These are phyloP conservation scores for Aureobasidium sp. DNA, from an alignment of 2,329 filamentous ascomycete genomes.

Conservation along the genomic window DNA sequence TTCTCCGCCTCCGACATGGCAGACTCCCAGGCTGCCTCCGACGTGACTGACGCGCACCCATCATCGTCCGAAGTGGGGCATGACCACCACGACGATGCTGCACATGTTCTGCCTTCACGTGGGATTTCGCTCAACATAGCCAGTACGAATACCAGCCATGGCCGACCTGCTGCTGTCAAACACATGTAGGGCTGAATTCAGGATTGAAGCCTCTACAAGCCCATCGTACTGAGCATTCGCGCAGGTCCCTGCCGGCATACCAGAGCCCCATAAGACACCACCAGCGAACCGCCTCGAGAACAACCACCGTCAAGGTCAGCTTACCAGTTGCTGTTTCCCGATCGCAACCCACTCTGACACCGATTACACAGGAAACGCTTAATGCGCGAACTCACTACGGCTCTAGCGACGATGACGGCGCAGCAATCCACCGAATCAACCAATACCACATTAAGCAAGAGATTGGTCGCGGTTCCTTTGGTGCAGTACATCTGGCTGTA, in stretches of 20 bases:
- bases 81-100: neutral
- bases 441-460: conserved; percentile 93
- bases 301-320: conserved; percentile 55
- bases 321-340: too few species aligned
- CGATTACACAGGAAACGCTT: conserved; percentile 65
- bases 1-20: neutral
- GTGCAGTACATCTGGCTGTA: conserved; percentile 79
- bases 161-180: conserved; percentile 39
- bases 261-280: conserved; percentile 61
- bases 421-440: conserved; percentile 79
- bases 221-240: conserved; percentile 15
- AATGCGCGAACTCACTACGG: conserved; percentile 82
- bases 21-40: conserved; percentile 3
- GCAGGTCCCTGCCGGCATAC: conserved; percentile 52
- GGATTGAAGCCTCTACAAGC: neutral
- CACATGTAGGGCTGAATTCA: conserved; percentile 38
- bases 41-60: neutral
- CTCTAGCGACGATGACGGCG: conserved; percentile 76
- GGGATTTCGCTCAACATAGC: conserved; percentile 43
- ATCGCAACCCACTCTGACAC: conserved; percentile 4
- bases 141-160: conserved; percentile 28
- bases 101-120: conserved; percentile 37
- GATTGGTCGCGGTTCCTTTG: conserved; percentile 94
- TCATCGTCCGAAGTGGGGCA: conserved; percentile 24
- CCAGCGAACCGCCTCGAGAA: conserved; percentile 52